Evolutionary conservation across 169 alveolate genomes (phyloP).

Genomic region (Eimeria falciformis): DNA sequence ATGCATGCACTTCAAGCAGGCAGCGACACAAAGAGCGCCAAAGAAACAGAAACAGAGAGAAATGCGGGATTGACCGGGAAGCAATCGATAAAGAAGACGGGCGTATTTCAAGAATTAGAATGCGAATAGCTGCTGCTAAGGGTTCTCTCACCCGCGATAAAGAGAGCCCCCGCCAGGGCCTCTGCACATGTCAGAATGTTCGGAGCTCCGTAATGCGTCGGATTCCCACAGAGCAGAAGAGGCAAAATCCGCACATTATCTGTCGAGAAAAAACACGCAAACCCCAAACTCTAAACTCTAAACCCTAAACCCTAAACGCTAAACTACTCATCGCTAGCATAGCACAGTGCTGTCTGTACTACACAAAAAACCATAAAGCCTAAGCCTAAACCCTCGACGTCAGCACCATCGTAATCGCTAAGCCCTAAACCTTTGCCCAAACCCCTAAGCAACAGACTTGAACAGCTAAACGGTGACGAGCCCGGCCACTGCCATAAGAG

Average conservation of each 20-base stretch:
- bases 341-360: background rate
- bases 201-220: constrained; percentile 96
- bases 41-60: background rate
- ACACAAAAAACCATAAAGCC: background rate
- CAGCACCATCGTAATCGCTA: too few relatives aligned
- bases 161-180: constrained; percentile 96
- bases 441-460: too few relatives aligned
- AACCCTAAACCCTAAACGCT: background rate
- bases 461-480: too few relatives aligned
- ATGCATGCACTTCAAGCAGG: background rate
- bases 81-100: background rate
- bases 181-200: constrained; percentile 96
- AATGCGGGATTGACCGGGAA: background rate
- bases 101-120: too few relatives aligned
- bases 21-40: background rate
- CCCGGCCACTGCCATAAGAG: too few relatives aligned
- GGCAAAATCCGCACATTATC: constrained; percentile 85
- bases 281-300: background rate
- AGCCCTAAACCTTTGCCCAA: too few relatives aligned
- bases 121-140: too few relatives aligned
- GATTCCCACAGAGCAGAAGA: constrained; percentile 95
- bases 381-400: too few relatives aligned
- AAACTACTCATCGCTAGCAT: too few relatives aligned
- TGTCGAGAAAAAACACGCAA: background rate
- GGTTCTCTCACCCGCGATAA: constrained; percentile 92